Evolutionary conservation across 371 early-diverging fungal genomes (phyloP).

Genomic region (Rhizopus microsporus): DNA sequence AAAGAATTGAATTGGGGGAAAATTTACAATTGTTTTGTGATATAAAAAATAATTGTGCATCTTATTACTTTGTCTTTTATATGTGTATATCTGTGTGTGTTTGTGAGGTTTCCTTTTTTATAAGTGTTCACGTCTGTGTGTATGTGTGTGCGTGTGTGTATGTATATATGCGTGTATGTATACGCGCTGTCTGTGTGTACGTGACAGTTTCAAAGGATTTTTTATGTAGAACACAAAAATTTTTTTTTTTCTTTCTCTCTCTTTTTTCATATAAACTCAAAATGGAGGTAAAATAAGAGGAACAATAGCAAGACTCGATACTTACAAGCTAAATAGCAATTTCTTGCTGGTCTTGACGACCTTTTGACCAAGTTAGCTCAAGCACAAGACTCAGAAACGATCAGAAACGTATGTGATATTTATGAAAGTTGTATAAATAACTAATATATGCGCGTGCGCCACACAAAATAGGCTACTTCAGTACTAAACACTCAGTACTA

Average conservation of each 20-base stretch:
- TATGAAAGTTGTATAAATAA: not conserved
- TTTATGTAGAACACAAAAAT: not conserved
- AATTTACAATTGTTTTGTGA: too few relatives aligned
- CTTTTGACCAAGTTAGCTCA: constrained; percentile 45
- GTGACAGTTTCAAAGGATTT: not conserved
- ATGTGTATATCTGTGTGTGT: too few relatives aligned
- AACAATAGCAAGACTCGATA: not conserved
- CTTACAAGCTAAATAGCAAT: constrained; percentile 29
- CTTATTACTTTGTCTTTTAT: too few relatives aligned
- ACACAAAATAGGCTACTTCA: constrained; percentile 57
- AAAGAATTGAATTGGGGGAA: constrained; percentile 19
- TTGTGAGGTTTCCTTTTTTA: too few relatives aligned
- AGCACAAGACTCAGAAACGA: constrained; percentile 52
- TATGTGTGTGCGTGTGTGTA: too few relatives aligned
- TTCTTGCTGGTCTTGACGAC: constrained; percentile 42
- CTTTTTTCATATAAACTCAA: not conserved
- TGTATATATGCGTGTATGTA: too few relatives aligned
- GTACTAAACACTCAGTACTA: constrained; percentile 72
- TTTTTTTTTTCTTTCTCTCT: constrained; percentile 1
- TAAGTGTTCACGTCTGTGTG: too few relatives aligned
- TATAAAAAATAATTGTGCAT: too few relatives aligned
- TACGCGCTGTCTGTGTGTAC: not conserved
- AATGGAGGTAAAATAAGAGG: constrained; percentile 2
- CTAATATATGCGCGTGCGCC: not conserved
- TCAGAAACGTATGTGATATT: constrained; percentile 40